These are phyloP conservation scores for Moesziomyces antarcticus DNA, from an alignment of 1,284 basidiomycete species.

Conservation along the genomic window DNA sequence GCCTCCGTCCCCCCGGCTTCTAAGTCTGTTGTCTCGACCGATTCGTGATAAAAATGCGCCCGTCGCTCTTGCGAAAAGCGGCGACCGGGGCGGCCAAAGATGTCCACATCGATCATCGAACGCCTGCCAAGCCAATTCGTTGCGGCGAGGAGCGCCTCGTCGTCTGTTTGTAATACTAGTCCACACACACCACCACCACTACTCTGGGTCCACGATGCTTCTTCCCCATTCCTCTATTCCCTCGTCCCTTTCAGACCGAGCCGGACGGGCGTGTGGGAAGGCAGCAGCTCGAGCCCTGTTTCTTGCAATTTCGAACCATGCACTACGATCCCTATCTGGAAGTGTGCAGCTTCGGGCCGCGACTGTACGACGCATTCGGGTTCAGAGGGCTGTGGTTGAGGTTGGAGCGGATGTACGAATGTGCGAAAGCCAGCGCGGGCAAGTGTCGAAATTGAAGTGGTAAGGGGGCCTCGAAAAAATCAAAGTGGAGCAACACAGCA, in stretches of 20 bases:
- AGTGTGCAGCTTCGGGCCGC: too few species aligned
- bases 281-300: background rate
- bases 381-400: too few species aligned
- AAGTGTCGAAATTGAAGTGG: background rate
- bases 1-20: slow-evolving; percentile 63
- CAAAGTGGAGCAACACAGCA: background rate
- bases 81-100: too few species aligned
- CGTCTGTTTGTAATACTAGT: background rate
- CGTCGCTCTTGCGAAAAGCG: background rate
- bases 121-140: too few species aligned
- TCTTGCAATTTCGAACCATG: background rate
- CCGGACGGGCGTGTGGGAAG: background rate
- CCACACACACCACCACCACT: background rate
- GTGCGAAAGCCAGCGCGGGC: background rate
- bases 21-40: slow-evolving; percentile 21
- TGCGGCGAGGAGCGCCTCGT: background rate
- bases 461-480: background rate
- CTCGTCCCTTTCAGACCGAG: too few species aligned
- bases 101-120: too few species aligned
- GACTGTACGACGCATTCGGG: too few species aligned
- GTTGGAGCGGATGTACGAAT: background rate
- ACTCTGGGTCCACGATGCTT: background rate
- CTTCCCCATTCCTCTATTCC: too few species aligned
- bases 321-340: background rate
- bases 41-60: background rate